Evolutionary conservation across 2,329 filamentous ascomycete species (phyloP).

Genomic region (Colletotrichum sp.): DNA sequence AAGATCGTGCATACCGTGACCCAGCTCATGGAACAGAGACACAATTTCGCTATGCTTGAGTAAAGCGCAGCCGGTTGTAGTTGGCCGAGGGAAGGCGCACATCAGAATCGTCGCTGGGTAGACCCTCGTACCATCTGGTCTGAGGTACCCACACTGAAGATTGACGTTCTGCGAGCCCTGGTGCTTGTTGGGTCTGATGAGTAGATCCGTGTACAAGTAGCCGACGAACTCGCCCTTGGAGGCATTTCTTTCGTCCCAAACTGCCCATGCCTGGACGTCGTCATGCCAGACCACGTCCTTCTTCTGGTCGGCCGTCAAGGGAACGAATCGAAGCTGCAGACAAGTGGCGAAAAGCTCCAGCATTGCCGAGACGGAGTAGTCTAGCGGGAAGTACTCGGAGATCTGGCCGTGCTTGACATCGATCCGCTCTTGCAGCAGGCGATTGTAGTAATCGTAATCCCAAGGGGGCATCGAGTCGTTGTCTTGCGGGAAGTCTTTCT

Average conservation of each 20-base stretch:
- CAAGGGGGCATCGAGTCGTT: neutral
- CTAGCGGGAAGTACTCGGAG: neutral
- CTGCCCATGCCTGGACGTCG: neutral
- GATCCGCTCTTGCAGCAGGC: neutral
- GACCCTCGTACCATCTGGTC: fast-evolving
- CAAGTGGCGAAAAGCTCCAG: neutral
- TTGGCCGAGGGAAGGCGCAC: neutral
- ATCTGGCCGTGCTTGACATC: neutral
- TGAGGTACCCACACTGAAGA: neutral
- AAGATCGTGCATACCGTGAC: neutral
- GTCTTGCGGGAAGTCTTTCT: neutral
- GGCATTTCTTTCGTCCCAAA: neutral
- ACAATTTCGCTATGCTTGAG: neutral
- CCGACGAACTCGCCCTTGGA: neutral
- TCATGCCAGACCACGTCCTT: fast-evolving
- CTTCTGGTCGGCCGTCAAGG: neutral
- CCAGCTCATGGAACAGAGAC: neutral
- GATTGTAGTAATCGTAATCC: neutral
- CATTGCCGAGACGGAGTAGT: neutral
- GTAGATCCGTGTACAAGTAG: neutral
- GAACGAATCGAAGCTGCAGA: fast-evolving
- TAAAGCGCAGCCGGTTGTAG: neutral
- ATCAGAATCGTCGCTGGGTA: neutral
- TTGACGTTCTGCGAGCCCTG: neutral
- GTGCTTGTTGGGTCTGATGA: neutral